Evolutionary conservation across 2,329 filamentous ascomycete species (phyloP).

Genomic region (Aspergillus jensenii): DNA sequence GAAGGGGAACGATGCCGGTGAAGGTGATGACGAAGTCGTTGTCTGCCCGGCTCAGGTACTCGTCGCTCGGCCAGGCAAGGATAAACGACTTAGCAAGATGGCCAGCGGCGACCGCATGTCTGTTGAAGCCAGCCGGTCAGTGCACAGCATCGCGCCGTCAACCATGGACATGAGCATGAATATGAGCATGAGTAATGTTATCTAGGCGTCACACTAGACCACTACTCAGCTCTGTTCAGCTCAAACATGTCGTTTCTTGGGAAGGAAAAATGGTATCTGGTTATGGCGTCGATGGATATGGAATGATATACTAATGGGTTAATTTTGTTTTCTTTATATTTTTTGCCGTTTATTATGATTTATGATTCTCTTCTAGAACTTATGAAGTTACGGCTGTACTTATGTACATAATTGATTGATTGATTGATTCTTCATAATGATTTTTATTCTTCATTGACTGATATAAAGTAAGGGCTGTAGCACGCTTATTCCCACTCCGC

Average conservation of each 20-base stretch:
- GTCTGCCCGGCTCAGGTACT: slow-evolving; percentile 94
- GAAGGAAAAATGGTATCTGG: not conserved
- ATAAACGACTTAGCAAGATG: slow-evolving; percentile 39
- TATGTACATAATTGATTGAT: slow-evolving; percentile 1
- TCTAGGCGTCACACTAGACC: slow-evolving; percentile 43
- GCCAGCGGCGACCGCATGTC: slow-evolving; percentile 45
- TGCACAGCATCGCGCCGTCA: slow-evolving; percentile 44
- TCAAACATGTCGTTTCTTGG: not conserved
- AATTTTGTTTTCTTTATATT: slow-evolving; percentile 2
- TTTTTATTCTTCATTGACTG: too few species aligned
- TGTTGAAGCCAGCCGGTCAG: slow-evolving; percentile 38
- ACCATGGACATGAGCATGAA: slow-evolving; percentile 33
- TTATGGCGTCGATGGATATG: not conserved
- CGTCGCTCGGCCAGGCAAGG: slow-evolving; percentile 59
- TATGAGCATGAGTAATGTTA: slow-evolving; percentile 45
- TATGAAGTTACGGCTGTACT: slow-evolving; percentile 20
- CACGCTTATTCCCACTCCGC: too few species aligned
- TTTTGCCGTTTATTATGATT: slow-evolving; percentile 13
- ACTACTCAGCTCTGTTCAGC: slow-evolving; percentile 6
- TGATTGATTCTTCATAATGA: not conserved
- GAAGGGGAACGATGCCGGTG: slow-evolving; percentile 83
- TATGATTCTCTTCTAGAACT: slow-evolving; percentile 20
- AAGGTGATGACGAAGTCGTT: slow-evolving; percentile 90
- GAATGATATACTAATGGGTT: slow-evolving; percentile 4
- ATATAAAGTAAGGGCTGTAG: too few species aligned